Conservation (phyloP, 2,329 filamentous ascomycete species). For the Aspergillus terreus region DNA sequence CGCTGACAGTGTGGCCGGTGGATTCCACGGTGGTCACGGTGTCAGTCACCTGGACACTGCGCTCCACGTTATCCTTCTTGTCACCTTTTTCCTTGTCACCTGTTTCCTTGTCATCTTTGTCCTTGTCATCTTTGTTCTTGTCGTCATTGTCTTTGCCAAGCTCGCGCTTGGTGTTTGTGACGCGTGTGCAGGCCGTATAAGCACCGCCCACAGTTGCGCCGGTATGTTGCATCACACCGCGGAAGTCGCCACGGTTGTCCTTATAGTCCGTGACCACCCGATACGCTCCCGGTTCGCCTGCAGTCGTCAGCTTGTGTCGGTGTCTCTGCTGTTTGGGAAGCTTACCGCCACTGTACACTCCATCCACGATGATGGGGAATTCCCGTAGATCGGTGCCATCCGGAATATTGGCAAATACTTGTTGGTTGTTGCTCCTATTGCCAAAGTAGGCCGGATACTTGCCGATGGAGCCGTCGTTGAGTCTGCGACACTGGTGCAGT, state of each 20-base stretch:
- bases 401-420: constrained; percentile 9
- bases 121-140: not conserved
- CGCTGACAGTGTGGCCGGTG: constrained; percentile 4
- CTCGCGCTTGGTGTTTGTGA: constrained; percentile 3
- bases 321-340: not conserved
- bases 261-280: constrained; percentile 14
- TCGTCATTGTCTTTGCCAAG: constrained; percentile 3
- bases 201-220: constrained; percentile 8
- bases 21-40: not conserved
- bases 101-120: not conserved
- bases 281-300: constrained; percentile 7
- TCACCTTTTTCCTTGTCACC: too few relatives aligned
- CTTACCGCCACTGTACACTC: constrained; percentile 7
- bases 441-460: constrained; percentile 9
- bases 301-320: constrained; percentile 1
- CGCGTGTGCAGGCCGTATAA: constrained; percentile 10
- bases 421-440: constrained; percentile 8
- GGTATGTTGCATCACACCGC: constrained; percentile 13
- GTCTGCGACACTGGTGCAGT: constrained; percentile 6
- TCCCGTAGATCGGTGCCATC: constrained; percentile 9
- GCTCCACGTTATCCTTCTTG: not conserved
- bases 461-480: constrained; percentile 6
- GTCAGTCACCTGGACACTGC: not conserved
- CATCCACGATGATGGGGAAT: constrained; percentile 9
- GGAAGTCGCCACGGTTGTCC: constrained; percentile 9